Base-by-base conservation (phyloP, 1,284 basidiomycete genomes). In the Amylostereum areolatum region DNA sequence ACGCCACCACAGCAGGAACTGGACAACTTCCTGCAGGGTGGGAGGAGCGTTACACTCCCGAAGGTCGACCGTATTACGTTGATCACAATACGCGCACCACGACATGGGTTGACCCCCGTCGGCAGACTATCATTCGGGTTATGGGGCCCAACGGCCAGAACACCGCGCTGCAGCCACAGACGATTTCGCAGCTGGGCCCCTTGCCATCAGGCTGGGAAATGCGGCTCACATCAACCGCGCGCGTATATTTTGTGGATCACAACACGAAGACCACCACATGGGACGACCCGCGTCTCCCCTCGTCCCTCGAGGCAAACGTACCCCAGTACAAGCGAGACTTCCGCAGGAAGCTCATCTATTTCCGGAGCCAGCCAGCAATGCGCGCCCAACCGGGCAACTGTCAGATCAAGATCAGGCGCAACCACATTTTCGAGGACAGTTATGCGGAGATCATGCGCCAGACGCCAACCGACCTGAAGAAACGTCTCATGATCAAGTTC, bases 321-420 rank as follows among this genome's bases (percentile, higher is more conserved):
- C 97, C 97, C 37, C 95, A 99, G 72, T 99, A 98, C 77, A 99
- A 99, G 77, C 90, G 97, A 54, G 97, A 99, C 76, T 99, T 99
- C 75, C 78, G 96, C 58, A 74, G 96, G 60, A 99, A 99, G 74
- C 84, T 99, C 52, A 93, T 99, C 60, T 99, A 99, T 77, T 99
- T 99, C 84, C 82, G 97, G 55, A 93, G 89, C 60, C 97, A 99
- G 68, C 96, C 95, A 39, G 93, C 93, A 47, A 88, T 99, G 74
- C 83, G 95, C 52, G 80, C 84, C 27, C 80, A 85, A 58, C 80
- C 83, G 30, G 96, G 97, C 42, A 97, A 98, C 67, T 98, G 95
- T 65, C 96, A 99, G 69, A 79, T 98, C 69, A 98, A 97, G 73
- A 83, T 99, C 50, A 80, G 95, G 56, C 82, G 97, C 53, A 89